A percentile compares a stretch with the other conserved stretches of the same genome.
phyloP scores from a whole-genome alignment of 306 rosid species.

The Cucurbita pepo region DNA sequence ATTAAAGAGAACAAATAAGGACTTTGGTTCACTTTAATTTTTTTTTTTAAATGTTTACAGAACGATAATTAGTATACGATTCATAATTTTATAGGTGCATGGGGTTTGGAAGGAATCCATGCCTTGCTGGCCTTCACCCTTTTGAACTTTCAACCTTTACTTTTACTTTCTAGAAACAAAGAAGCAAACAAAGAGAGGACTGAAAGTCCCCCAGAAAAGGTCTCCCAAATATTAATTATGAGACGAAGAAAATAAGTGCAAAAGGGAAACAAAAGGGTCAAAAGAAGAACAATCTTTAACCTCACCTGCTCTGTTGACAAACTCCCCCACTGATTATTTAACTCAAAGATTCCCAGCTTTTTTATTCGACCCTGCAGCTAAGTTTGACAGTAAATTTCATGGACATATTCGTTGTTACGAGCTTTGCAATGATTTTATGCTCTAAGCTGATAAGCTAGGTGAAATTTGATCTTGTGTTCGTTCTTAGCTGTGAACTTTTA shows the following conservation, averaged over 20 bases:
- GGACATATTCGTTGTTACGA: background rate
- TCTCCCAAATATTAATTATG: background rate
- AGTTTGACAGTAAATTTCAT: background rate
- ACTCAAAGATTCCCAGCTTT: background rate
- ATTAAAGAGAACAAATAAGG: background rate
- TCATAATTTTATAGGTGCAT: too few species aligned
- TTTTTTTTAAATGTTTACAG: too few species aligned
- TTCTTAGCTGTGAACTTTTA: too few species aligned
- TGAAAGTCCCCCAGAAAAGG: background rate
- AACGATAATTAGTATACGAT: too few species aligned
- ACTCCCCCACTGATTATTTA: background rate
- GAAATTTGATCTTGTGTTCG: too few species aligned
- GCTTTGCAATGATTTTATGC: background rate
- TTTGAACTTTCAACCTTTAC: background rate
- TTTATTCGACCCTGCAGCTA: background rate
- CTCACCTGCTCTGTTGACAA: constrained; percentile 1
- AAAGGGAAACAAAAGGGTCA: background rate
- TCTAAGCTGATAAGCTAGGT: too few species aligned
- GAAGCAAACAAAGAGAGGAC: background rate
- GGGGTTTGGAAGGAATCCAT: background rate
- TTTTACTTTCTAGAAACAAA: background rate
- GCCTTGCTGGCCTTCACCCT: background rate
- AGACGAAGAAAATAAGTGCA: background rate
- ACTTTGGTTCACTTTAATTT: background rate
- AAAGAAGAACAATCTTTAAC: background rate